Evolutionary conservation across 352 stramenopile genomes (phyloP), one percentile per base, ranked within the genome.

Genomic region (Thalassiosira hispida): DNA sequence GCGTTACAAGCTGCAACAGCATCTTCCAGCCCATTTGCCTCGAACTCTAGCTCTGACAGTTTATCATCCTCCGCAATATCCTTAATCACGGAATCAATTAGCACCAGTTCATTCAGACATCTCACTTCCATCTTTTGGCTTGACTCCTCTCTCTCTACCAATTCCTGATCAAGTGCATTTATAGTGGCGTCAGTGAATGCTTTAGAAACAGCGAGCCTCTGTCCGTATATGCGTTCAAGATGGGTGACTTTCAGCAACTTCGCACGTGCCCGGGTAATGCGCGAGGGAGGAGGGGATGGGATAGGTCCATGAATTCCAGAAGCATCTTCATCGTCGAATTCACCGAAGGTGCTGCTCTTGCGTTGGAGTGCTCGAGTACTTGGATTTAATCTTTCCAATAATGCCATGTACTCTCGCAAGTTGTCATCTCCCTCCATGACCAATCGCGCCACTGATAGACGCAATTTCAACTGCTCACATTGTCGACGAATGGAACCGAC

Each of bases 371-470:
- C n/a, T 16, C 49, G 61, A 3, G 12, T 56, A 35, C 16, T 77
- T 35, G 18, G 59, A 63, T 68, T 63, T 25, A 66, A 71, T 29
- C 60, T 53, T 46, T 79, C 69, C 63, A 84, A 60, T 38, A 78
- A 47, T 53, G 63, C 65, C 40, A 79, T 69, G 40, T 84, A 84
- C 38, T 84, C 77, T 18, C 38, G 63, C 29, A 84, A 31, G 51
- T 84, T 84, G 49, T 84, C 77, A 64, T 84, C 77, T 57, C 77
- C 77, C 29, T 77, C 69, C 77, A 84, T 79, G 22, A 84, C 77
- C 8, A 84, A 52, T 27, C 69, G 47, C 23, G 69, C 69, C 29
- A 84, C 77, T 6, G 69, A 79, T 57, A 84, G 42, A 33, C 51
- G 64, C 27, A 84, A 64, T 31, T 79, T 84, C 5, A 73, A 72